These are phyloP conservation scores for Magnusiomyces tetraspermus DNA, from an alignment of 1,139 yeast species.

Conservation along the genomic window DNA sequence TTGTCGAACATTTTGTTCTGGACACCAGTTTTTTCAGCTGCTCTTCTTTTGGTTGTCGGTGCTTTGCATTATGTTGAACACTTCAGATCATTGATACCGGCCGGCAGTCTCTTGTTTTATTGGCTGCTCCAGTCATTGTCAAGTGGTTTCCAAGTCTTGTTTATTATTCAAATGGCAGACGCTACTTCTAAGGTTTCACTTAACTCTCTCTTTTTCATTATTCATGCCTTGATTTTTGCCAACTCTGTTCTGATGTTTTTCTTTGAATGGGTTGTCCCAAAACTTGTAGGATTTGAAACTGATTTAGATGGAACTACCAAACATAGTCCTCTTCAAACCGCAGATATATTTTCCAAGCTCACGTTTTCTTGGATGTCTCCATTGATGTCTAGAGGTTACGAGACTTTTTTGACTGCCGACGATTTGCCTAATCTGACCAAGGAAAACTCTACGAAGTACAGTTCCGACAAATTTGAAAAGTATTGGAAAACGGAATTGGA, in stretches of 20 bases:
- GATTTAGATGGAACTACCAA: conserved; percentile 35
- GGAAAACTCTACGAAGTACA: conserved; percentile 44
- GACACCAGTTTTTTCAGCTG: conserved; percentile 36
- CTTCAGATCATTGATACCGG: conserved; percentile 52
- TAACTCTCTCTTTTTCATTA: neutral
- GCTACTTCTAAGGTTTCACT: conserved; percentile 39
- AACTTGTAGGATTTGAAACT: conserved; percentile 36
- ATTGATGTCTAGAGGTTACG: conserved; percentile 77
- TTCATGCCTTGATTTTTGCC: conserved; percentile 29
- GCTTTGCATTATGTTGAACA: conserved; percentile 64
- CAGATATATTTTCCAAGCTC: conserved; percentile 71
- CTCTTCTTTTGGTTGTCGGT: conserved; percentile 43
- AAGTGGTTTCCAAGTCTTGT: conserved; percentile 33
- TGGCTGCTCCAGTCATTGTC: conserved; percentile 51
- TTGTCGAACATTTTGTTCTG: conserved; percentile 37
- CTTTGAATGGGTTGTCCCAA: conserved; percentile 47
- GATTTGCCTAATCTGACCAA: conserved; percentile 79
- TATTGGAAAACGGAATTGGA: conserved; percentile 49
- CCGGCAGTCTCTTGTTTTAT: conserved; percentile 60
- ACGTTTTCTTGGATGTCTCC: conserved; percentile 91
- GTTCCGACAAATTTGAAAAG: conserved; percentile 38
- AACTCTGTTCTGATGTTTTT: conserved; percentile 45
- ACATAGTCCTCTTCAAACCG: conserved; percentile 61
- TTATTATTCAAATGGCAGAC: conserved; percentile 36
- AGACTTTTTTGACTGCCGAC: conserved; percentile 57